Evolutionary conservation across 2,329 filamentous ascomycete genomes (phyloP).

Genomic region (Alternaria sp.): DNA sequence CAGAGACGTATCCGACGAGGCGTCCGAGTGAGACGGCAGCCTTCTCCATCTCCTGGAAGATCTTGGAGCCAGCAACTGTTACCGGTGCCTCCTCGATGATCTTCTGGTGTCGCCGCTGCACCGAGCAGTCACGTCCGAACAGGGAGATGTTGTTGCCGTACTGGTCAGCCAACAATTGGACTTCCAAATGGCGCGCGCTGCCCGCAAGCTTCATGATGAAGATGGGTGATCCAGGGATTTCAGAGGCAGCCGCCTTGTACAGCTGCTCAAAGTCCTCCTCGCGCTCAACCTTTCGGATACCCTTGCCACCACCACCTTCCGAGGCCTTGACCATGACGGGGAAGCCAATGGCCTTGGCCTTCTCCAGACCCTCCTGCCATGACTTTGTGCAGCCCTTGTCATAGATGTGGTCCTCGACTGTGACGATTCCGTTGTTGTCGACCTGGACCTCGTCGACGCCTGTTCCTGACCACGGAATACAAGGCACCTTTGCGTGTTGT

Average conservation of each 20-base stretch:
- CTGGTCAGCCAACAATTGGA: slow-evolving; percentile 96
- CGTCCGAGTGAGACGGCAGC: slow-evolving; percentile 92
- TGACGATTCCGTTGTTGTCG: slow-evolving; percentile 86
- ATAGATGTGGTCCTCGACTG: slow-evolving; percentile 85
- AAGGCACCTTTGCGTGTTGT: slow-evolving; percentile 94
- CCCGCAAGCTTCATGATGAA: slow-evolving; percentile 99
- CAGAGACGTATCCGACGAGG: slow-evolving; percentile 97
- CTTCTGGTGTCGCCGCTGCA: slow-evolving; percentile 98
- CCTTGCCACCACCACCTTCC: slow-evolving; percentile 98
- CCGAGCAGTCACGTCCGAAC: slow-evolving; percentile 97
- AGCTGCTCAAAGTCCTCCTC: slow-evolving; percentile 86
- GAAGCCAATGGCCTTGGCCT: slow-evolving; percentile 91
- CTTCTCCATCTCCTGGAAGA: slow-evolving; percentile 96
- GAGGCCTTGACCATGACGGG: slow-evolving; percentile 99
- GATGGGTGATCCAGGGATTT: slow-evolving; percentile 98
- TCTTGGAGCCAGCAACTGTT: slow-evolving; percentile 87
- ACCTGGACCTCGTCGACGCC: slow-evolving; percentile 83
- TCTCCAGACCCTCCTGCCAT: slow-evolving; percentile 86
- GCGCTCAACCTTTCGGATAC: slow-evolving; percentile 91
- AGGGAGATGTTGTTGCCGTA: slow-evolving; percentile 99
- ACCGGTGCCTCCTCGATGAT: slow-evolving; percentile 99
- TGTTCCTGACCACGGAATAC: slow-evolving; percentile 98
- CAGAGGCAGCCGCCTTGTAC: slow-evolving; percentile 95
- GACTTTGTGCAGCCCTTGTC: slow-evolving; percentile 89
- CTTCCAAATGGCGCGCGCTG: slow-evolving; percentile 95